Base-by-base conservation (phyloP, 2,329 filamentous ascomycete genomes). In the Ceratocystis cacaofunesta region DNA sequence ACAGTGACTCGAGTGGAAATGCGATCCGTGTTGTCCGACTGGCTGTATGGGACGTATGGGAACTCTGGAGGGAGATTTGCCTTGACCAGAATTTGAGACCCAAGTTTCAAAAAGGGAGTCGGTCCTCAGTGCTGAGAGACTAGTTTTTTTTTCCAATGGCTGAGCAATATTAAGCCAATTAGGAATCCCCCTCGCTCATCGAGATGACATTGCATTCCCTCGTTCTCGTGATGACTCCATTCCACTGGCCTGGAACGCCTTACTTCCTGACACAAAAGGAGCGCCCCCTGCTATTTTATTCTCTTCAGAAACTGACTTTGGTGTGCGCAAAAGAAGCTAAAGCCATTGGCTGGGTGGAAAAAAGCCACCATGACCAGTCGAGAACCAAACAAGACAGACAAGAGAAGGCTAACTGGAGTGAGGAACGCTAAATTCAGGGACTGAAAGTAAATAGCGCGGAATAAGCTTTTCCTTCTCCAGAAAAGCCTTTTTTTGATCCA, bases 391-490 rank as follows among this genome's bases (percentile, higher is more conserved):
- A 58, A 36, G 28, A 58, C 17, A 36, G 30, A 58, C 55, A 58
- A 58, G 55, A 58, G 55, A 58, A 36, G 25, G 25, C 55, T 36
- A 36, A 32, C 28, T n/a, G 22, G 28, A 58, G 55, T 25, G n/a
- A 36, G 55, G 55, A 32, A 36, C 55, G 55, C 55, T 58, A 58
- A 58, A 36, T 36, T 58, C 55, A 58, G 25, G 28, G 55, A 36
- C 28, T 58, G 48, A 15, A 52, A 28, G 25, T 28, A 19, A 28
- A 52, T 52, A 52, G 48, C 22, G 48, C 22, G 48, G 25, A 25
- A 22, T 52, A 58, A 25, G 15, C 28, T n/a, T 58, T n/a, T 58
- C 55, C 55, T 32, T 58, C 52, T 58, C 28, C 2, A 36, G 28
- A 58, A 32, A 36, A n/a, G 8, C 10, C 6, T 12, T 36, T 36